Base-by-base conservation (phyloP, 2,329 filamentous ascomycete species). In the Clonostachys byssicola region DNA sequence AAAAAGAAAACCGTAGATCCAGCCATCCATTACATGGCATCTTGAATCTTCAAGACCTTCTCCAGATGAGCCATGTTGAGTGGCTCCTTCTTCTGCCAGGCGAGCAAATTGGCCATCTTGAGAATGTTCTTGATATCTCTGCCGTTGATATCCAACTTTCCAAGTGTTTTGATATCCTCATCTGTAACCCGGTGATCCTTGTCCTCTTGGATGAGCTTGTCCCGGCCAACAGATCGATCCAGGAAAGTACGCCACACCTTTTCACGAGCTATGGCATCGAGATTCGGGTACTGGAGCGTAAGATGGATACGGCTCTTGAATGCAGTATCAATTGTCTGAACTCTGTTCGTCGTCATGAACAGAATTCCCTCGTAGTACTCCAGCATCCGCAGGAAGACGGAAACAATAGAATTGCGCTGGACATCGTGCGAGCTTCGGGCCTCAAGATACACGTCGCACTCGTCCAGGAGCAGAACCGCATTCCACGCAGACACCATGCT, bases 401-500 rank as follows among this genome's bases (percentile, higher is more conserved):
- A 33, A 4, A 73, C 68, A 2, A 74, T 57, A 49, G 64, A 61
- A 51, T 73, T 74, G 3, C 69, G 61, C 2, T 54, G 54, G 12
- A 73, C 49, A n/a, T 64, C 60, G 3, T 63, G 52, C 8, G 54
- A 51, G 1, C 58, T 62, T 5, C 68, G 56, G 12, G 60, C 56
- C 9, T 59, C 59, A 7, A 75, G 59, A 49, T 73, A 74, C 1
- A 74, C 64, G 40, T 73, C 70, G 0, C 65, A 65, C 46, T 73
- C 70, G 42, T 73, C 70, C 2, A 73, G 55, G 0, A 75, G 60
- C 2, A 75, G 59, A 51, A 75, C 65, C 3, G 65, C 67, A 44
- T 67, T 62, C 70, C 71, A 74, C 51, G 58, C 56, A 5, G 87
- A 82, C 2, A 86, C 86, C 51, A 92, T 83, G 58, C 88, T 83